Percentiles rank a stretch among this genome's conserved stretches.
Conservation (phyloP, 1,139 yeast species). For the Suhomyces guaymorum region DNA sequence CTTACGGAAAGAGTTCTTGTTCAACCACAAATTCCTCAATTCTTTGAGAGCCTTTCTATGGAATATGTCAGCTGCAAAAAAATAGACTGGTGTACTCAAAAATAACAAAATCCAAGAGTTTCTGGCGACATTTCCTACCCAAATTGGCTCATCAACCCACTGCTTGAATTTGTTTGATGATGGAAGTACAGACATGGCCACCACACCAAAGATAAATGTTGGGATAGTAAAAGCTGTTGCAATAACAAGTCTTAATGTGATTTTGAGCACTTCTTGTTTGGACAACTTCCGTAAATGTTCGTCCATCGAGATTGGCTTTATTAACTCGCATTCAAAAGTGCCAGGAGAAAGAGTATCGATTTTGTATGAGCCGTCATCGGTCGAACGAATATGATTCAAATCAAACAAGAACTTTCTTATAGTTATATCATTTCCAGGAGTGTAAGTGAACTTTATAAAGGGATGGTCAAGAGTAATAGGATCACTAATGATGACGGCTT, state of each 20-base stretch:
- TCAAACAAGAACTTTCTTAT: slow-evolving; percentile 54
- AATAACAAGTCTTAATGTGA: slow-evolving; percentile 49
- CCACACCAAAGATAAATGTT: slow-evolving; percentile 66
- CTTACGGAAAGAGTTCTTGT: slow-evolving; percentile 55
- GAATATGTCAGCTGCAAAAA: slow-evolving; percentile 72
- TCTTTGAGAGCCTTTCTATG: slow-evolving; percentile 68
- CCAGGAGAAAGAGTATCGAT: slow-evolving; percentile 29
- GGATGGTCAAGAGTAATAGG: slow-evolving; percentile 59
- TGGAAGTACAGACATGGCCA: slow-evolving; percentile 65
- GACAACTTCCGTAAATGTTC: slow-evolving; percentile 60
- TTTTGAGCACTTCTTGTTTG: slow-evolving; percentile 46
- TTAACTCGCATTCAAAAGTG: slow-evolving; percentile 52
- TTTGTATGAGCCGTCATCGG: slow-evolving; percentile 20
- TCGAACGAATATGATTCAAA: slow-evolving; percentile 46
- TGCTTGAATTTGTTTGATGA: slow-evolving; percentile 39
- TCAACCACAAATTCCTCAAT: slow-evolving; percentile 55
- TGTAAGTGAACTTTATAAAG: slow-evolving; percentile 60
- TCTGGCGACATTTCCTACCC: slow-evolving; percentile 65
- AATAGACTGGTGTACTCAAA: slow-evolving; percentile 71
- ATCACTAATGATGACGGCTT: slow-evolving; percentile 56
- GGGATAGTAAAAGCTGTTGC: slow-evolving; percentile 63
- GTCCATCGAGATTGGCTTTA: slow-evolving; percentile 60
- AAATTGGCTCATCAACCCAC: slow-evolving; percentile 63
- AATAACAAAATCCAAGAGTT: slow-evolving; percentile 66
- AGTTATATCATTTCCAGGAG: slow-evolving; percentile 57